Evolutionary conservation across 2,329 filamentous ascomycete species (phyloP).

Genomic region (Drechslerella dactyloides): DNA sequence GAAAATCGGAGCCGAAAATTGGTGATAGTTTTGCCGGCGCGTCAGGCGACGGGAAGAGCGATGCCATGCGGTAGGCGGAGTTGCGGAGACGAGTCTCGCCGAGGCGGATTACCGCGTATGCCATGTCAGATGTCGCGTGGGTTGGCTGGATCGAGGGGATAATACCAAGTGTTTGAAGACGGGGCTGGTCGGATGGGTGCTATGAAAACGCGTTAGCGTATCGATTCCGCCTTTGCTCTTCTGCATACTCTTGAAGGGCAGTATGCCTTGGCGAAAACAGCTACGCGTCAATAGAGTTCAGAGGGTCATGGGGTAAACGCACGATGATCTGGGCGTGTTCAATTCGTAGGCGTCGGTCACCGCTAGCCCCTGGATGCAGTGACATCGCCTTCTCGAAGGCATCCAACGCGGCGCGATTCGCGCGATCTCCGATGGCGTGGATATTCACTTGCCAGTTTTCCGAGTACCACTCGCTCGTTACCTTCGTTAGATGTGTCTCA

Average conservation of each 20-base stretch:
- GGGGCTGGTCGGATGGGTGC: slow-evolving; percentile 66
- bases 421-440: slow-evolving; percentile 74
- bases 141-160: slow-evolving; percentile 74
- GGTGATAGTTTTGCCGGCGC: neutral
- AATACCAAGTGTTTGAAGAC: slow-evolving; percentile 67
- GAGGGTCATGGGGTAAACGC: neutral
- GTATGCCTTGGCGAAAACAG: too few species aligned
- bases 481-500: slow-evolving; percentile 62
- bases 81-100: slow-evolving; percentile 64
- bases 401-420: slow-evolving; percentile 70
- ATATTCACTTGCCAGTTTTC: slow-evolving; percentile 73
- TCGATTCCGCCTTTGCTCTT: too few species aligned
- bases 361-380: slow-evolving; percentile 64
- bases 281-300: too few species aligned
- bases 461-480: slow-evolving; percentile 63
- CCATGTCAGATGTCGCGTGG: slow-evolving; percentile 74
- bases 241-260: too few species aligned
- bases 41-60: slow-evolving; percentile 62
- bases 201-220: neutral
- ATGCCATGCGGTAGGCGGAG: slow-evolving; percentile 72
- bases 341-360: slow-evolving; percentile 66
- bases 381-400: slow-evolving; percentile 63
- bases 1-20: slow-evolving; percentile 73
- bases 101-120: slow-evolving; percentile 68
- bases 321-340: slow-evolving; percentile 73